phyloP scores from a whole-genome alignment of 768 basidiomycete genomes.

The Amylocystis lapponica region DNA sequence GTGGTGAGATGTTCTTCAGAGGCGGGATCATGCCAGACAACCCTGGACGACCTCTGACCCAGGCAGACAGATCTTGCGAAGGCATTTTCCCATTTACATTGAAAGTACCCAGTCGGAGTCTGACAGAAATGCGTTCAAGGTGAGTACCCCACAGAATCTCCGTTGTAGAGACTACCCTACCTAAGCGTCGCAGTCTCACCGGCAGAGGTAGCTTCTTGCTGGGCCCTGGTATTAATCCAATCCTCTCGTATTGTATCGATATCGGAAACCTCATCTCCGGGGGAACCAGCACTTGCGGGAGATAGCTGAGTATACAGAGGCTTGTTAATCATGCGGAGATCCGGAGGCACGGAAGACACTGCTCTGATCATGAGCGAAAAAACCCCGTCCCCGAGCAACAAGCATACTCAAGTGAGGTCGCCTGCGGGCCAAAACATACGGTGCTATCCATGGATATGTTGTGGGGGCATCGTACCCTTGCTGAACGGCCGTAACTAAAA shows the following conservation, averaged over 20 bases:
- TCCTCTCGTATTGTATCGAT: slow-evolving; percentile 53
- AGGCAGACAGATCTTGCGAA: slow-evolving; percentile 63
- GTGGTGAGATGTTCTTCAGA: slow-evolving; percentile 18
- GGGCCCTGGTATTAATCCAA: slow-evolving; percentile 50
- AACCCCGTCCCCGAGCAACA: neutral
- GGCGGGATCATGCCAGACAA: slow-evolving; percentile 15
- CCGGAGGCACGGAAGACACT: slow-evolving; percentile 31
- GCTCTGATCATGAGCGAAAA: neutral
- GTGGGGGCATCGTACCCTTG: neutral
- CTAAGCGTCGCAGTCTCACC: neutral
- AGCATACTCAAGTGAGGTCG: slow-evolving; percentile 8
- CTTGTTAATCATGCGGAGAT: slow-evolving; percentile 45
- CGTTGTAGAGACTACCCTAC: neutral
- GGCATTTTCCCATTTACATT: slow-evolving; percentile 80
- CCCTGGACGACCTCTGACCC: slow-evolving; percentile 39
- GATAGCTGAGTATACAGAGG: slow-evolving; percentile 55
- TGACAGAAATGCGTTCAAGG: slow-evolving; percentile 20
- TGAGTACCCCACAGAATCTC: no score
- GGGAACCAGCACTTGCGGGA: slow-evolving; percentile 51
- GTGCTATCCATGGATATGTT: slow-evolving; percentile 33
- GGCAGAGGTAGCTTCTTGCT: slow-evolving; percentile 17
- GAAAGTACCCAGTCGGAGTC: slow-evolving; percentile 73
- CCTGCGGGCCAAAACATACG: slow-evolving; percentile 25
- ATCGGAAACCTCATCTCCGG: slow-evolving; percentile 57
- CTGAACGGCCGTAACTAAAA: no score